Evolutionary conservation across 257 asterid genomes (phyloP), one percentile per base, ranked within the genome.

Genomic region (Plantago ovata): DNA sequence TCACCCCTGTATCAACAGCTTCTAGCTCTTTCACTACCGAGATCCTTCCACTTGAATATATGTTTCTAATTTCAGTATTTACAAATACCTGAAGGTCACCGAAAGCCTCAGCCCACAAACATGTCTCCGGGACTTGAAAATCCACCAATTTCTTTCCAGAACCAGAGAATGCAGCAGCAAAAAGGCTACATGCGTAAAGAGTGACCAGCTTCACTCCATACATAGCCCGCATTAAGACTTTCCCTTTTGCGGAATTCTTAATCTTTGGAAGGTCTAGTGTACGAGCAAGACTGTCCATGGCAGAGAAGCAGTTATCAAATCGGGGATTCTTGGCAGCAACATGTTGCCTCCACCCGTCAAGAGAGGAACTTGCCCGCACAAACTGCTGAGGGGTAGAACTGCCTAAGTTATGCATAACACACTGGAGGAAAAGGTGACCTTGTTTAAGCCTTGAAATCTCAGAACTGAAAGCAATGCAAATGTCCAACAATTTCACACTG

Each of bases 181-280:
- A 85, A 10, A 72, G 65, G 28, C 79, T 74, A 67, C 94, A 92
- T n/a, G 84, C 53, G 19, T 81, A 79, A 42, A 92, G 80, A 16
- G 96, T 85, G 32, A 74, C 77, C 18, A 69, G 84, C 73, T 76
- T 81, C 2, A 87, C 93, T 45, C 96, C 98, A 48, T 81, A 84
- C 84, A 83, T 76, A 43, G 90, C 98, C 32, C 66, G 77, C 95
- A 92, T 83, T 69, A 92, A 62, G 48, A 85, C 90, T 72, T 82
- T 85, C 9, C 95, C 98, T 60, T 85, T 92, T 0, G 89, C 73
- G 14, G 95, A 83, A 72, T 85, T 83, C 77, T 83, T 92, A 4
- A 82, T 75, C 74, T 88, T 92, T 0, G 96, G 95, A 21, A 80
- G 77, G 73, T 81, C 69, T 42, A 91, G 78, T 3, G 87, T 83